phyloP scores from a whole-genome alignment of 345 rosid genomes.

The Sisymbrium altissimum region DNA sequence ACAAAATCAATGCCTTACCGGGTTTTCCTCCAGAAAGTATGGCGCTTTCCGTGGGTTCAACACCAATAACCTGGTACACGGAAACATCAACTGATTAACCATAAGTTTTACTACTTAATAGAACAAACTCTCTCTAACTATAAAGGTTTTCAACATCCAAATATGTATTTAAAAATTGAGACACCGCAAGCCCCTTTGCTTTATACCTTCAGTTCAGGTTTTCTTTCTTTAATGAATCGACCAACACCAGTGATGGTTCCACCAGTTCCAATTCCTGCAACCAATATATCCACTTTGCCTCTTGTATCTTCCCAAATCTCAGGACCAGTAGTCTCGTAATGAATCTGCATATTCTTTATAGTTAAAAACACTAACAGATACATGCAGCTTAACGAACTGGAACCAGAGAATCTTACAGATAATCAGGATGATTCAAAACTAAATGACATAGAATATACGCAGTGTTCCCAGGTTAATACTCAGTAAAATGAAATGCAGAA shows the following conservation, averaged over 20 bases:
- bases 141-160: background rate
- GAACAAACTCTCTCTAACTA: background rate
- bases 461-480: background rate
- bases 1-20: conserved; percentile 42
- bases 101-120: background rate
- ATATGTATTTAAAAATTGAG: background rate
- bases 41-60: conserved; percentile 83
- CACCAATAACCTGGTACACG: conserved; percentile 65
- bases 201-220: conserved; percentile 34
- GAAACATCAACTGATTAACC: conserved; percentile 13
- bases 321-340: conserved; percentile 86
- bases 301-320: conserved; percentile 85
- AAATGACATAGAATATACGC: background rate
- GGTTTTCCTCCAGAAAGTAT: conserved; percentile 87
- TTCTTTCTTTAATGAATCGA: conserved; percentile 61
- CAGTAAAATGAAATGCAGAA: background rate
- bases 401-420: background rate
- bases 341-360: conserved; percentile 46
- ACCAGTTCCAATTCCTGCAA: conserved; percentile 88
- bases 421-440: background rate
- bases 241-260: conserved; percentile 87
- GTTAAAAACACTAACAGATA: conserved; percentile 15
- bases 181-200: background rate
- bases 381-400: background rate
- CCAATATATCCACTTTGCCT: conserved; percentile 74